Evolutionary conservation across 1,284 basidiomycete species (phyloP).

Genomic region (Neonothopanus nambi): DNA sequence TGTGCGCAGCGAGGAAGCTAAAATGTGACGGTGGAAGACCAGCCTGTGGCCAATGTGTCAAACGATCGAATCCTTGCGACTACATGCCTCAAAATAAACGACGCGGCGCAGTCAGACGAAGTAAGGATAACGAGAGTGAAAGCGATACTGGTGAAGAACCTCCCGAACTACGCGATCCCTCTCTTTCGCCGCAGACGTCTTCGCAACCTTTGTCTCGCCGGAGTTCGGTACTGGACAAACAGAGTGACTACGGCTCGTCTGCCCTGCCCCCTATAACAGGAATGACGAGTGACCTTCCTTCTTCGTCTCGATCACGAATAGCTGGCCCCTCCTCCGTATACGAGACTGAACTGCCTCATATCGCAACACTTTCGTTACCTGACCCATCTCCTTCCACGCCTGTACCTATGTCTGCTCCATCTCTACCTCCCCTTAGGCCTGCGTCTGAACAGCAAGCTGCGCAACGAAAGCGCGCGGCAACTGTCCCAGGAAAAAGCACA

Average conservation of each 20-base stretch:
- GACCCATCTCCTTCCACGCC: conserved; percentile 53
- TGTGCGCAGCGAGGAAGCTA: conserved; percentile 65
- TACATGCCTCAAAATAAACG: conserved; percentile 77
- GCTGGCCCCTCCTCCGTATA: conserved; percentile 26
- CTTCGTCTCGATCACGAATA: conserved; percentile 19
- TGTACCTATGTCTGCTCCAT: conserved; percentile 57
- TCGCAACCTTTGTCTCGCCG: conserved; percentile 49
- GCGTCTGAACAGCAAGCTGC: conserved; percentile 61
- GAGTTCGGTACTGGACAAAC: conserved; percentile 60
- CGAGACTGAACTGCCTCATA: conserved; percentile 69
- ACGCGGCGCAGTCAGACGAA: conserved; percentile 54
- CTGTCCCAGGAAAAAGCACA: conserved; percentile 59
- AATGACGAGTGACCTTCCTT: conserved; percentile 7
- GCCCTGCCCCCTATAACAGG: conserved; percentile 10
- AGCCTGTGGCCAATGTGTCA: conserved; percentile 75
- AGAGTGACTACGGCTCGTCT: conserved; percentile 28
- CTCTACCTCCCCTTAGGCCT: conserved; percentile 60
- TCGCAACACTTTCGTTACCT: conserved; percentile 62
- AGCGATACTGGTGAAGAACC: conserved; percentile 63
- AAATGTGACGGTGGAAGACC: conserved; percentile 83
- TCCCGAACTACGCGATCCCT: conserved; percentile 55
- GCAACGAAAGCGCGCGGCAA: conserved; percentile 60
- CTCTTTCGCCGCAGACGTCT: conserved; percentile 58
- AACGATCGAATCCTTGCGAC: conserved; percentile 73
- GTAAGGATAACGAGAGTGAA: conserved; percentile 64